Evolutionary conservation across 1,284 basidiomycete species (phyloP).

Genomic region (Tetrapyrgos nigripes): DNA sequence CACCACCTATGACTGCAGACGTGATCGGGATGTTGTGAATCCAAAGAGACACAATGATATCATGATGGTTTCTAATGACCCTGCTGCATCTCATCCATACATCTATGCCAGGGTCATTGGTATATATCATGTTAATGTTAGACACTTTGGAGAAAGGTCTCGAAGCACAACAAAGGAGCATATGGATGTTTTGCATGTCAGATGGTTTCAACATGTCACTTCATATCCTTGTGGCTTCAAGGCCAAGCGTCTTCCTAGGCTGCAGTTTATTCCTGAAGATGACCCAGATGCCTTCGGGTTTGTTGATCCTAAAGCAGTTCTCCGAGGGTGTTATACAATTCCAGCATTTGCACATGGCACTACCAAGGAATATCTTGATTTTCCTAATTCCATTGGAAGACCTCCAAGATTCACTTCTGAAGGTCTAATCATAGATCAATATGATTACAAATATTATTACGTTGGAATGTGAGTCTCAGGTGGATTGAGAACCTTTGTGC

Average conservation of each 20-base stretch:
- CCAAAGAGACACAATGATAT: not conserved
- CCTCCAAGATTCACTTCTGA: no score
- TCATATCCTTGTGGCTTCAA: conserved; percentile 17
- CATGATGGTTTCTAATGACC: not conserved
- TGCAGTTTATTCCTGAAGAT: conserved; percentile 25
- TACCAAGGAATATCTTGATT: not conserved
- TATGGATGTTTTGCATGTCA: not conserved
- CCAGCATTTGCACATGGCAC: conserved; percentile 19
- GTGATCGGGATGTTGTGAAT: not conserved
- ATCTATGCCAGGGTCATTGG: not conserved
- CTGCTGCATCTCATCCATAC: not conserved
- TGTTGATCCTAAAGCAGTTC: conserved; percentile 31
- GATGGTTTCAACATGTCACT: conserved; percentile 6
- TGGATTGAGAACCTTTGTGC: not conserved
- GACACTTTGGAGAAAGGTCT: not conserved
- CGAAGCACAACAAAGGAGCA: not conserved
- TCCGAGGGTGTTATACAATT: conserved; percentile 29
- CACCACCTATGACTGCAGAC: conserved; percentile 27
- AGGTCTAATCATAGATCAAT: no score
- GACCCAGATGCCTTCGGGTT: conserved; percentile 35
- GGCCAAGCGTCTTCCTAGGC: conserved; percentile 13
- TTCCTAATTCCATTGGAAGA: no score
- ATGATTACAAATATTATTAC: no score
- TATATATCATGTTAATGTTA: not conserved
- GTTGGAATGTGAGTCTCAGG: not conserved